A percentile compares a stretch with the other conserved stretches of the same genome.
phyloP scores from a whole-genome alignment of 495 filamentous ascomycete species.

The Xylaria sp. region DNA sequence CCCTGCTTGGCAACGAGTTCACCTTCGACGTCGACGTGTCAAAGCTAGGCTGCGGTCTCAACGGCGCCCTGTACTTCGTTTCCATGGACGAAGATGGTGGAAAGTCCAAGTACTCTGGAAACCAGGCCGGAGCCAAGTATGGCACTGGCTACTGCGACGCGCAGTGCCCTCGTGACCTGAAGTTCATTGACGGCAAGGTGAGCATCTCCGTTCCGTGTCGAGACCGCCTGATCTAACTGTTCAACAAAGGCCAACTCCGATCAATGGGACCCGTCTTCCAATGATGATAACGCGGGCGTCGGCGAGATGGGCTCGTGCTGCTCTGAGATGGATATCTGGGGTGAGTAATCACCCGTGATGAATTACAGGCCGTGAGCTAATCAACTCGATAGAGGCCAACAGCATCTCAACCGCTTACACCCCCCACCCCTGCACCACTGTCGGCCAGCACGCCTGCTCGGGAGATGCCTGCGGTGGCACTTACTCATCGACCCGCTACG shows the following conservation, averaged over 20 bases:
- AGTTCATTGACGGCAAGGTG: slow-evolving; percentile 57
- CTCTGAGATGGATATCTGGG: slow-evolving; percentile 75
- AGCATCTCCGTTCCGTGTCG: slow-evolving; percentile 2
- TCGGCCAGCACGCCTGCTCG: slow-evolving; percentile 52
- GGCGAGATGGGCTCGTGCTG: slow-evolving; percentile 70
- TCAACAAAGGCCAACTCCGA: slow-evolving; percentile 59
- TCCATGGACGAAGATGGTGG: slow-evolving; percentile 64
- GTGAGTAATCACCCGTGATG: slow-evolving; percentile 45
- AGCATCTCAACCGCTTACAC: slow-evolving; percentile 65
- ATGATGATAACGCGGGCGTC: slow-evolving; percentile 62
- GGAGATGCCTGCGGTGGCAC: slow-evolving; percentile 57
- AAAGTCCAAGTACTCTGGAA: slow-evolving; percentile 52
- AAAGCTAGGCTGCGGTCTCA: slow-evolving; percentile 58
- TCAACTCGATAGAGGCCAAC: slow-evolving; percentile 64
- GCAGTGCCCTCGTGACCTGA: slow-evolving; percentile 61
- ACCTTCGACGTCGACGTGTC: slow-evolving; percentile 65
- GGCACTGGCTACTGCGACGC: slow-evolving; percentile 65
- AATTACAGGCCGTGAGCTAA: slow-evolving; percentile 14
- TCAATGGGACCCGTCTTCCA: slow-evolving; percentile 61
- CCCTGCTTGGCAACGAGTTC: slow-evolving; percentile 62
- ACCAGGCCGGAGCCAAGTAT: slow-evolving; percentile 66
- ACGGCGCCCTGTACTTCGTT: slow-evolving; percentile 64
- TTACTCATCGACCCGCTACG: slow-evolving; percentile 51
- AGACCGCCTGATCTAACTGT: slow-evolving; percentile 8
- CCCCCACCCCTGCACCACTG: slow-evolving; percentile 67